Conservation (phyloP, 345 rosid genomes). For the Clausena lansium region DNA sequence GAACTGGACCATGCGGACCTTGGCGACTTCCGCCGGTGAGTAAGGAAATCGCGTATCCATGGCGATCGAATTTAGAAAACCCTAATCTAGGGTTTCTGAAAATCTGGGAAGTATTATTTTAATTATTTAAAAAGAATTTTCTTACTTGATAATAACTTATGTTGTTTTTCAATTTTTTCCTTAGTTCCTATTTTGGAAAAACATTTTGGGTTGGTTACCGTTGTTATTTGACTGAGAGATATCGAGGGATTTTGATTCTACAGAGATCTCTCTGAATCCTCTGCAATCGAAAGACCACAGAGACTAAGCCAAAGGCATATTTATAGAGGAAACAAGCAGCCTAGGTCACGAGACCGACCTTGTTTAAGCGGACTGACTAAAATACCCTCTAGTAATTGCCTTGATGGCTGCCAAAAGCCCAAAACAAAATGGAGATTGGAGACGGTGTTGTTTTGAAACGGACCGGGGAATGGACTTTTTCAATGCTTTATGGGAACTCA, state of each 20-base stretch:
- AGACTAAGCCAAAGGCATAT: rapidly evolving
- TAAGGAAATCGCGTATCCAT: slow-evolving; percentile 74
- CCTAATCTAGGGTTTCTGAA: slow-evolving; percentile 17
- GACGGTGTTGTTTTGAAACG: too few species aligned
- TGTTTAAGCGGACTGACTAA: neutral
- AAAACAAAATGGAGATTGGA: too few species aligned
- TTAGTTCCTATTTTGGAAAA: neutral
- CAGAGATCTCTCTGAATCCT: neutral
- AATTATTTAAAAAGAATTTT: neutral
- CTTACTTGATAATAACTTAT: neutral
- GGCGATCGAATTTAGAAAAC: slow-evolving; percentile 3
- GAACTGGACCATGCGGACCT: slow-evolving; percentile 87
- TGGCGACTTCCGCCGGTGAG: slow-evolving; percentile 96
- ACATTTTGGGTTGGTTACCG: neutral
- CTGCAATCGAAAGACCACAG: rapidly evolving
- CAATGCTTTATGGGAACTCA: too few species aligned
- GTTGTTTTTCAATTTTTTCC: neutral
- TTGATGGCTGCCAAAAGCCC: too few species aligned
- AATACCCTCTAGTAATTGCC: neutral
- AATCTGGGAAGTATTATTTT: neutral
- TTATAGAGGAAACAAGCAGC: slow-evolving; percentile 5
- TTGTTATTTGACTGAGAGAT: neutral
- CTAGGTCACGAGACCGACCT: neutral
- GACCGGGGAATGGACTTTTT: too few species aligned
- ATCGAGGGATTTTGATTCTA: neutral